phyloP scores from a whole-genome alignment of 2,329 filamentous ascomycete species.

The Pseudogymnoascus sp. region DNA sequence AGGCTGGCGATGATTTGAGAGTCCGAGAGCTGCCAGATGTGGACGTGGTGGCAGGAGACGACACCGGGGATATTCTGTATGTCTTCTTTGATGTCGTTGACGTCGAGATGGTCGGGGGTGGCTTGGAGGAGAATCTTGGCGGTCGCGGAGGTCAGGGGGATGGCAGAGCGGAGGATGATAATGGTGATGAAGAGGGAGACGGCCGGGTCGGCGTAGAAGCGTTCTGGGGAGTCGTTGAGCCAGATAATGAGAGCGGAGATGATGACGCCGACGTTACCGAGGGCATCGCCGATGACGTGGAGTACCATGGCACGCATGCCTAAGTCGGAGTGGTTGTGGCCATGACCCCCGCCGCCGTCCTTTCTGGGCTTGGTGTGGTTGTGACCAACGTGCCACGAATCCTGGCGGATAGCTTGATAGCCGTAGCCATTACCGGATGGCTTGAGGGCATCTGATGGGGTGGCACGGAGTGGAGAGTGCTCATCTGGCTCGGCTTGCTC shows the following conservation, averaged over 20 bases:
- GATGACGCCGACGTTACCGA: conserved; percentile 82
- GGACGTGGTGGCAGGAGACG: conserved; percentile 85
- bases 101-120: conserved; percentile 76
- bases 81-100: conserved; percentile 86
- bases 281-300: conserved; percentile 70
- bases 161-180: conserved; percentile 62
- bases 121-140: conserved; percentile 88
- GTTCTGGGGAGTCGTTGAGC: conserved; percentile 72
- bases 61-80: conserved; percentile 79
- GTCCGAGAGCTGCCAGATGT: conserved; percentile 96
- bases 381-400: conserved; percentile 56
- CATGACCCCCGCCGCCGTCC: conserved; percentile 51
- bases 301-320: conserved; percentile 86
- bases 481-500: conserved; percentile 36
- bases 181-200: conserved; percentile 92
- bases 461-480: conserved; percentile 21
- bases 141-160: conserved; percentile 70
- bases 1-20: conserved; percentile 89
- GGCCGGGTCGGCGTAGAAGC: conserved; percentile 80
- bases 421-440: background rate
- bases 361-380: conserved; percentile 72
- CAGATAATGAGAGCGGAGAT: conserved; percentile 79
- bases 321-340: conserved; percentile 78
- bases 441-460: background rate
- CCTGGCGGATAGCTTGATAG: conserved; percentile 16